Conservation (phyloP, 78 protist genomes). For the Dictyostelium brefeldianum region DNA sequence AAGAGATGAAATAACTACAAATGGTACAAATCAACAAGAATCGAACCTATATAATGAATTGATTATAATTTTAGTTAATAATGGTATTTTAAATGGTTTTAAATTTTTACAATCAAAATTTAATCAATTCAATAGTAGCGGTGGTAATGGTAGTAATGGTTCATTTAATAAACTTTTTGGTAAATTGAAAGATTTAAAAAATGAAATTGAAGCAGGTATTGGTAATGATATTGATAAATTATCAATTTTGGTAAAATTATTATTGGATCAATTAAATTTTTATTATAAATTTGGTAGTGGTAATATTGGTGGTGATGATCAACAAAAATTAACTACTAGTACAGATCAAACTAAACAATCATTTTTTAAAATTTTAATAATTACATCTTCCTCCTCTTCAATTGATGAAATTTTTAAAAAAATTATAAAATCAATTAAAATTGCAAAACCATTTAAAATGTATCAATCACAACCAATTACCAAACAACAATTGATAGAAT, state of each 20-base stretch:
- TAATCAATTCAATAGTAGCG: background rate
- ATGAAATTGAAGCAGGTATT: conserved; percentile 16
- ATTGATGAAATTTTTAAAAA: background rate
- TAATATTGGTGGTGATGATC: too few species aligned
- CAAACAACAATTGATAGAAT: background rate
- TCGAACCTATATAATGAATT: background rate
- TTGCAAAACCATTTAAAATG: conserved; percentile 8
- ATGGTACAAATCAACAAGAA: background rate
- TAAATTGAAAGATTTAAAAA: background rate
- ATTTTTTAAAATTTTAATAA: conserved; percentile 5
- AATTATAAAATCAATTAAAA: background rate
- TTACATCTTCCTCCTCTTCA: background rate
- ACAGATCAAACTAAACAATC: background rate
- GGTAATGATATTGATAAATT: conserved; percentile 1
- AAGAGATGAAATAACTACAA: background rate
- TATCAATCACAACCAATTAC: background rate
- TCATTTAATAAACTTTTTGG: background rate
- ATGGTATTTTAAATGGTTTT: background rate
- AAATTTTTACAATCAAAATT: background rate
- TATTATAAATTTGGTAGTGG: background rate
- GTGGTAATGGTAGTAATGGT: background rate
- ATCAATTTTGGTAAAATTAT: background rate
- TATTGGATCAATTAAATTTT: background rate
- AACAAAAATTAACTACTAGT: background rate
- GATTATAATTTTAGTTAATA: background rate